These are phyloP conservation scores for Tuber umbilicatum DNA, from an alignment of 495 filamentous ascomycete genomes.

Conservation along the genomic window DNA sequence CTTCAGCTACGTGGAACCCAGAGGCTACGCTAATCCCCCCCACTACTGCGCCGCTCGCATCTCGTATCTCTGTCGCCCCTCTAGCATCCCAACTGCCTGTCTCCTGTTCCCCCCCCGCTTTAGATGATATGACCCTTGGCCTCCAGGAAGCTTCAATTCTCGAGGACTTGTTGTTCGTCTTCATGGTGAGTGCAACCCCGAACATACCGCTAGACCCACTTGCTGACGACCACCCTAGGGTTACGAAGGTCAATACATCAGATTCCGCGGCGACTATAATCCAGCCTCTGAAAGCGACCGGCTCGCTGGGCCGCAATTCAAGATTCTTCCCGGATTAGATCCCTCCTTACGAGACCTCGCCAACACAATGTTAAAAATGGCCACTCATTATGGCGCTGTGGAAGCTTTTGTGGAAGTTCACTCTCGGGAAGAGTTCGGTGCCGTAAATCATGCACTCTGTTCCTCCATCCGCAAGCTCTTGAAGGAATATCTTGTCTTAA, in stretches of 20 bases:
- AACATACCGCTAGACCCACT: not conserved
- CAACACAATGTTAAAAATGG: slow-evolving; percentile 85
- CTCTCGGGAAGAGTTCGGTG: slow-evolving; percentile 84
- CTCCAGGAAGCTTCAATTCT: slow-evolving; percentile 78
- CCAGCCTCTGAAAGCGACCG: slow-evolving; percentile 78
- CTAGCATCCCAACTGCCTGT: slow-evolving; percentile 65
- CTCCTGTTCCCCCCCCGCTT: slow-evolving; percentile 61
- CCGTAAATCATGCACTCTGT: slow-evolving; percentile 94
- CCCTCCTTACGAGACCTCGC: slow-evolving; percentile 85
- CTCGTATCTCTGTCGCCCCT: slow-evolving; percentile 77
- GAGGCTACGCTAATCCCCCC: slow-evolving; percentile 73
- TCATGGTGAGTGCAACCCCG: slow-evolving; percentile 54
- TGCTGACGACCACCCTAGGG: slow-evolving; percentile 45
- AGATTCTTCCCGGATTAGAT: slow-evolving; percentile 74
- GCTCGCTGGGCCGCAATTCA: slow-evolving; percentile 70
- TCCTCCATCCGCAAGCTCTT: slow-evolving; percentile 84
- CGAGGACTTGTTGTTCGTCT: slow-evolving; percentile 86
- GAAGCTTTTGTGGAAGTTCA: slow-evolving; percentile 92
- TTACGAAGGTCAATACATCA: slow-evolving; percentile 95
- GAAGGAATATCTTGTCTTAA: slow-evolving; percentile 85
- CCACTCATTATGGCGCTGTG: slow-evolving; percentile 82
- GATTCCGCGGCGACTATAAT: slow-evolving; percentile 73
- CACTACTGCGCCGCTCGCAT: slow-evolving; percentile 80
- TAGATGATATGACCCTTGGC: slow-evolving; percentile 66
- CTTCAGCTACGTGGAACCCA: slow-evolving; percentile 67